Evolutionary conservation across 352 stramenopile genomes (phyloP), one percentile per base, ranked within the genome.

Genomic region (Discostella stelligera): DNA sequence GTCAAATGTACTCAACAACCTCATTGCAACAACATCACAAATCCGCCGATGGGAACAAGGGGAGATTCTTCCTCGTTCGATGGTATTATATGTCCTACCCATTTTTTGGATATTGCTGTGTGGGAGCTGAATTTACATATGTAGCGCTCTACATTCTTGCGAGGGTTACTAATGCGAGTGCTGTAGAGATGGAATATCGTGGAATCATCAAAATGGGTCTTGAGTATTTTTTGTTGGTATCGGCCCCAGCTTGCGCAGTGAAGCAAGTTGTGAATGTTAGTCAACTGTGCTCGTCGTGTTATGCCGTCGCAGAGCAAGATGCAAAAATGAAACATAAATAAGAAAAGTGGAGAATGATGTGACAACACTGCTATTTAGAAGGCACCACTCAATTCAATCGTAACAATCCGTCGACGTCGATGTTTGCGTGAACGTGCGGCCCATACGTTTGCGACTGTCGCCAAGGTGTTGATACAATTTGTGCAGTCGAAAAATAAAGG

Each of bases 1-100:
- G 95, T 84, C 96, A 99, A 93, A 98, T 98, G 93, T 98, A 98
- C 85, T 96, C 93, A 71, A 97, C 74, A 60, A 77, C 61, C 41
- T 85, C 77, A 46, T 68, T 81, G 59, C 50, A 75, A 61, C 89
- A 94, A 59, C 96, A 98, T 91, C 96, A 99, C 88, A 99, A 99
- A 90, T 89, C 90, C 8, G 93, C 96, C 16, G 87, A 95, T 14
- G 90, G 89, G 0, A 93, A 95, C 62, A 76, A 80, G 39, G 92
- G 96, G 73, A 89, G 95, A 78, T 98, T 98, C 86, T 92, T 97
- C 64, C 83, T 99, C 48, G 90, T 98, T 65, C 90, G 95, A 61
- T 93, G 97, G 80, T 94, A 91, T 66, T 94, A 92, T 71, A 74
- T 82, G 20, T 91, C 83, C 32, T 94, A 94, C 66, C 81, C 69